These are phyloP conservation scores for Cutaneotrichosporon spelunceum DNA, from an alignment of 1,284 basidiomycete genomes.

Conservation along the genomic window DNA sequence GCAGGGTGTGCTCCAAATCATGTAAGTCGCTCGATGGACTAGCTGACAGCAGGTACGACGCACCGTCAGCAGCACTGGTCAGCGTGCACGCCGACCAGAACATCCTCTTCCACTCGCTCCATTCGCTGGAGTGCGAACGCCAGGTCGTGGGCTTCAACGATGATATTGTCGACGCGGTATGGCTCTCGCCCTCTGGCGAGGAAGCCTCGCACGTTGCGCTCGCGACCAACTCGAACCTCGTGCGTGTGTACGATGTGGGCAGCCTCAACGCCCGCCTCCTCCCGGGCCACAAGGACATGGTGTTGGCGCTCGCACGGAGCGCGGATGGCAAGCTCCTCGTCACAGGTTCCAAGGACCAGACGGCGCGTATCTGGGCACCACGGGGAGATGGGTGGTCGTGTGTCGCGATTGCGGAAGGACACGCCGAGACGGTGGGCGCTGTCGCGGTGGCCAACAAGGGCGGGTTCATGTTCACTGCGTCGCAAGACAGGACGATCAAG, in stretches of 20 bases:
- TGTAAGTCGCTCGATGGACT: conserved; percentile 22
- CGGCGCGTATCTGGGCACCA: conserved; percentile 80
- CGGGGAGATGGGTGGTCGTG: conserved; percentile 63
- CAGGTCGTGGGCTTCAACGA: conserved; percentile 97
- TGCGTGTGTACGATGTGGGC: conserved; percentile 74
- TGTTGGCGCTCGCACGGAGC: conserved; percentile 75
- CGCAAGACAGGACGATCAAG: conserved; percentile 95
- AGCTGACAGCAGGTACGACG: conserved; percentile 61
- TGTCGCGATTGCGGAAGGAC: conserved; percentile 84
- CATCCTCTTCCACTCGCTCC: conserved; percentile 79
- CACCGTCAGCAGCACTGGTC: conserved; percentile 64
- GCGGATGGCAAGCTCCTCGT: conserved; percentile 69
- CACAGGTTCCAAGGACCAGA: conserved; percentile 88
- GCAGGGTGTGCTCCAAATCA: conserved; percentile 37
- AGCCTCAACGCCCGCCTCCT: conserved; percentile 76
- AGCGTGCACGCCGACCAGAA: conserved; percentile 97
- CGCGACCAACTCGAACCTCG: conserved; percentile 90
- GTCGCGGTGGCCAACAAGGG: conserved; percentile 67
- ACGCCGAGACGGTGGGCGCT: conserved; percentile 90
- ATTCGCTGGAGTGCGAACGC: conserved; percentile 62
- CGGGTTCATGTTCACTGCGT: conserved; percentile 83
- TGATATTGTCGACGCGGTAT: conserved; percentile 86
- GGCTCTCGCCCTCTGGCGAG: conserved; percentile 56
- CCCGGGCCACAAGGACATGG: conserved; percentile 85
- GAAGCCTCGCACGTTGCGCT: conserved; percentile 67